Conservation (phyloP, 1,284 basidiomycete genomes). For the Caloboletus inedulis region DNA sequence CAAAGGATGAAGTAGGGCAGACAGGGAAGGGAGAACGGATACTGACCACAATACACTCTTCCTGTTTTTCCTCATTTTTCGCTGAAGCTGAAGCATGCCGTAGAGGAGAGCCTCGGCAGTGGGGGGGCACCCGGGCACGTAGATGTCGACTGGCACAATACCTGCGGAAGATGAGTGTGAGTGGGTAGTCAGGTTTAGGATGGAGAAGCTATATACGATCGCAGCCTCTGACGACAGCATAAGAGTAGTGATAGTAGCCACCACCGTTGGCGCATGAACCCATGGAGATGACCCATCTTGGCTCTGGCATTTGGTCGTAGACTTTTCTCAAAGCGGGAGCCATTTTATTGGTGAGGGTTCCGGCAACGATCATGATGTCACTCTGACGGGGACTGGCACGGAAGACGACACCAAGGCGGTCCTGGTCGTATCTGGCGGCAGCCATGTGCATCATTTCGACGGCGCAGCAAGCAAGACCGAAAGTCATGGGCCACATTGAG, state of each 20-base stretch:
- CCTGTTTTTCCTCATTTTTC: conserved; percentile 93
- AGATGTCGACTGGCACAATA: conserved; percentile 97
- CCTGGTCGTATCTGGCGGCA: conserved; percentile 97
- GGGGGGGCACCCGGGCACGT: conserved; percentile 93
- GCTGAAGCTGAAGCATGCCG: conserved; percentile 94
- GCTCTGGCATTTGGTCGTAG: conserved; percentile 97
- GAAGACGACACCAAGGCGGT: conserved; percentile 96
- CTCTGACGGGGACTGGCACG: conserved; percentile 97
- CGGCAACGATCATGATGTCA: conserved; percentile 99
- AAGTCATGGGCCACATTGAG: conserved; percentile 99
- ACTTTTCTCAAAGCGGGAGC: conserved; percentile 94
- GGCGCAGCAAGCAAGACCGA: conserved; percentile 97
- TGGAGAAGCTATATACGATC: conserved; percentile 64
- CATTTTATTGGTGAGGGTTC: conserved; percentile 99
- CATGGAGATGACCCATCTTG: conserved; percentile 99
- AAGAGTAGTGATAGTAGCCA: conserved; percentile 98
- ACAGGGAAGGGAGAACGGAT: background rate
- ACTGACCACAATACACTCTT: conserved; percentile 89
- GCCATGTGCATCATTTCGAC: conserved; percentile 99
- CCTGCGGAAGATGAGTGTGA: conserved; percentile 39
- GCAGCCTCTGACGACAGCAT: conserved; percentile 98
- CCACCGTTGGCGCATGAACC: conserved; percentile 99
- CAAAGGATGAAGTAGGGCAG: background rate
- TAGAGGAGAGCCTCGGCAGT: conserved; percentile 93
- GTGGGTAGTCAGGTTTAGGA: background rate